These are phyloP conservation scores for Prunus campanulata DNA, from an alignment of 306 rosid species.

Conservation along the genomic window DNA sequence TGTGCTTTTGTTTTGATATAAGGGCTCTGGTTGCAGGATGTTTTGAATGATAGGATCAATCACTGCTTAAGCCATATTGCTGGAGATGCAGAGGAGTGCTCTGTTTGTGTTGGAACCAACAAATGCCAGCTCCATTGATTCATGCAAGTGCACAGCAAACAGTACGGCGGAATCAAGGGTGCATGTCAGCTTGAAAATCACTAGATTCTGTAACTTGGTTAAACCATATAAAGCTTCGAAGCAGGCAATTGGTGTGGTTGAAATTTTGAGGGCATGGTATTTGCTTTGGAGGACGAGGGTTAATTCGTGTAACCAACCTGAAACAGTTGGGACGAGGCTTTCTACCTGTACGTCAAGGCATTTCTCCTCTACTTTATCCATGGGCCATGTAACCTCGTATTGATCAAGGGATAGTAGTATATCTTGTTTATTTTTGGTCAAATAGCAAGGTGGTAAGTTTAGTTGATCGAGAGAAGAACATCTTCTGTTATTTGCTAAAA, in stretches of 20 bases:
- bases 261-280: background rate
- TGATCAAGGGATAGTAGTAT: no score
- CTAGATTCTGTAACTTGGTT: background rate
- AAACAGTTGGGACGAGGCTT: background rate
- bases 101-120: slow-evolving; percentile 78
- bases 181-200: background rate
- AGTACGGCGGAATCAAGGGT: background rate
- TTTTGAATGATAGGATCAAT: slow-evolving; percentile 71
- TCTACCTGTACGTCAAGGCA: background rate
- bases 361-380: no score
- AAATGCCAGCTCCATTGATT: slow-evolving; percentile 63
- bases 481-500: no score
- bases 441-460: no score
- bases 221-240: background rate
- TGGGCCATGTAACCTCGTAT: no score
- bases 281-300: background rate
- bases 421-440: no score
- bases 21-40: slow-evolving; percentile 61
- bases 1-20: background rate
- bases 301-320: background rate
- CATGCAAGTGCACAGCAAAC: background rate
- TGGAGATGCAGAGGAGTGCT: slow-evolving; percentile 77
- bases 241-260: background rate
- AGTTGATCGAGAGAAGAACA: no score
- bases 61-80: slow-evolving; percentile 73